These are phyloP conservation scores for Lachnellula subtilissima DNA, from an alignment of 2,329 filamentous ascomycete species.

Conservation along the genomic window DNA sequence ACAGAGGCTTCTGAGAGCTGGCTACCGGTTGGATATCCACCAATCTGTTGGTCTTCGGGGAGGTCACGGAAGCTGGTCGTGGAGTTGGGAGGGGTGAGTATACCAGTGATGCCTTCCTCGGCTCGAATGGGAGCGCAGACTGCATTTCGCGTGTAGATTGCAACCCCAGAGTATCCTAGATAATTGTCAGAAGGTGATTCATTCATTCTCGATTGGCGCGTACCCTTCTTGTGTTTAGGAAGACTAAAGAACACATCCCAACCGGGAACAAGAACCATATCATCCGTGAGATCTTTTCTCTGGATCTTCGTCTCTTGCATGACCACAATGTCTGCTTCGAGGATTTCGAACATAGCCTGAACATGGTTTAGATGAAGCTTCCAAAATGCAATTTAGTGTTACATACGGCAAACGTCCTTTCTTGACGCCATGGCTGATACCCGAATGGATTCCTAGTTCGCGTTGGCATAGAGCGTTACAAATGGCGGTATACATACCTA, in stretches of 20 bases:
- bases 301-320: slow-evolving; percentile 98
- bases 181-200: neutral
- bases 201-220: neutral
- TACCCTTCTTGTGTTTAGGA: slow-evolving; percentile 89
- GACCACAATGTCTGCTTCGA: slow-evolving; percentile 88
- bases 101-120: slow-evolving; percentile 88
- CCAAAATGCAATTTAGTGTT: neutral
- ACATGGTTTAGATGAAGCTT: neutral
- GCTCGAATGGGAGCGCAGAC: slow-evolving; percentile 81
- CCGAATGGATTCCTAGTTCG: slow-evolving; percentile 66
- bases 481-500: slow-evolving; percentile 42
- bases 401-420: slow-evolving; percentile 61
- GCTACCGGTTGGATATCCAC: slow-evolving; percentile 71
- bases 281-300: slow-evolving; percentile 82
- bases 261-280: slow-evolving; percentile 90
- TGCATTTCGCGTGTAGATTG: slow-evolving; percentile 86
- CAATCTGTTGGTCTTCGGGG: slow-evolving; percentile 70
- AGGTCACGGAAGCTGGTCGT: slow-evolving; percentile 69
- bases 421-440: slow-evolving; percentile 78
- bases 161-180: slow-evolving; percentile 88
- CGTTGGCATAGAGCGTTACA: neutral
- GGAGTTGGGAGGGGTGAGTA: slow-evolving; percentile 69
- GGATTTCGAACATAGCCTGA: slow-evolving; percentile 86
- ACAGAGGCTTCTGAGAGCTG: slow-evolving; percentile 61
- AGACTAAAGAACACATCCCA: slow-evolving; percentile 98